Percentiles rank a stretch among this genome's conserved stretches.
Evolutionary conservation across 208 protist species (phyloP).

Genomic region (Leishmania mexicana): DNA sequence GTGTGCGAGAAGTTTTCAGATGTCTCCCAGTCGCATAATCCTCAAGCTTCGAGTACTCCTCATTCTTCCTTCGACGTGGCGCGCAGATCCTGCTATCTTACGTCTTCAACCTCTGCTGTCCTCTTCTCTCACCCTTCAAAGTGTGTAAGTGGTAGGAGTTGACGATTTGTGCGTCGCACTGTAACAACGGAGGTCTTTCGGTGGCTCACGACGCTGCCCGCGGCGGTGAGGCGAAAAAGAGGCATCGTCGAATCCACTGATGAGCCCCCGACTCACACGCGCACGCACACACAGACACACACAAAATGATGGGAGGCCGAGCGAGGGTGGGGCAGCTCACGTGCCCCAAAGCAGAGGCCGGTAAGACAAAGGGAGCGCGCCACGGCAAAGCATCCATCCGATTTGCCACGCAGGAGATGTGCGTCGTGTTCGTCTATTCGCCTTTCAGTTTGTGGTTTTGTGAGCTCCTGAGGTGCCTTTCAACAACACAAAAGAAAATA

Average conservation of each 20-base stretch:
- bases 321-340: background rate
- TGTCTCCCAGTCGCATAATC: background rate
- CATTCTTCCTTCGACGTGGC: background rate
- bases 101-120: background rate
- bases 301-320: background rate
- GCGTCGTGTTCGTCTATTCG: slow-evolving; percentile 1
- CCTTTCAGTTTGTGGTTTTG: background rate
- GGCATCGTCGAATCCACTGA: background rate
- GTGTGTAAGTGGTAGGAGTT: background rate
- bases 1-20: background rate
- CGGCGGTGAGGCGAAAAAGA: background rate
- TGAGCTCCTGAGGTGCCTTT: slow-evolving; percentile 6
- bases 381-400: slow-evolving; percentile 1
- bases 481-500: background rate
- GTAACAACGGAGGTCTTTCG: background rate
- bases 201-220: no score
- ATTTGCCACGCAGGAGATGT: background rate
- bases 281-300: background rate
- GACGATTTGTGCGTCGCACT: background rate
- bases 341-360: background rate
- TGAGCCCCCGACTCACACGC: no score
- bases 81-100: background rate
- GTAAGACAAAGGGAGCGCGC: background rate
- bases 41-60: slow-evolving; percentile 18
- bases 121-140: background rate